phyloP scores from a whole-genome alignment of 2,329 filamentous ascomycete genomes.

The Claviceps monticola region DNA sequence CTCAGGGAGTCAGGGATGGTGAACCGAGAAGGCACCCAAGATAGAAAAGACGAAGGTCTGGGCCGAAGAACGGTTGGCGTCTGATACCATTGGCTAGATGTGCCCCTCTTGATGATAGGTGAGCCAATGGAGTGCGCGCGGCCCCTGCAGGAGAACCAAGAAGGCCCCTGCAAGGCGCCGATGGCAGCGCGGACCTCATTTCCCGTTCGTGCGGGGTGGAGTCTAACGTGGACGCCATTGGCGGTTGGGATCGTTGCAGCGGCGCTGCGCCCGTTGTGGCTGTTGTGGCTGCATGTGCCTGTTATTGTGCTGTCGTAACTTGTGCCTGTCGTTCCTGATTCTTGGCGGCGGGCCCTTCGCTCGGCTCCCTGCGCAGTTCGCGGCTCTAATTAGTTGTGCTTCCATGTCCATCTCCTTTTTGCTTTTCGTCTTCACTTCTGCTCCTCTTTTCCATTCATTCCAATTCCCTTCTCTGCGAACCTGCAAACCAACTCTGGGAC shows the following conservation, averaged over 20 bases:
- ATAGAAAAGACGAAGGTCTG: neutral
- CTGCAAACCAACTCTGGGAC: neutral
- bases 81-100: slow-evolving; percentile 1
- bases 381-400: neutral
- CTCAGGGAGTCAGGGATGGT: too few species aligned
- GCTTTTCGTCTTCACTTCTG: neutral
- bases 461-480: neutral
- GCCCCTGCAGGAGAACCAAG: slow-evolving; percentile 2
- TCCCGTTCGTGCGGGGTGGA: slow-evolving; percentile 2
- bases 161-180: neutral
- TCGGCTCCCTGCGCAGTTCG: neutral
- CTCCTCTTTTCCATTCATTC: neutral
- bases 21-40: too few species aligned
- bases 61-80: neutral
- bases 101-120: neutral
- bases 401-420: slow-evolving; percentile 4
- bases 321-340: neutral
- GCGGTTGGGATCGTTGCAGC: neutral
- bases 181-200: slow-evolving; percentile 6
- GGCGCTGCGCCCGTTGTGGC: neutral
- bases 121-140: slow-evolving; percentile 3
- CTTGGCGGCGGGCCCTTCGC: neutral
- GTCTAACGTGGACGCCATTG: neutral
- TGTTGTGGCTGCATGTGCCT: neutral
- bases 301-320: neutral